phyloP scores from a whole-genome alignment of 441 rosid species.

The Populus trichocarpa region DNA sequence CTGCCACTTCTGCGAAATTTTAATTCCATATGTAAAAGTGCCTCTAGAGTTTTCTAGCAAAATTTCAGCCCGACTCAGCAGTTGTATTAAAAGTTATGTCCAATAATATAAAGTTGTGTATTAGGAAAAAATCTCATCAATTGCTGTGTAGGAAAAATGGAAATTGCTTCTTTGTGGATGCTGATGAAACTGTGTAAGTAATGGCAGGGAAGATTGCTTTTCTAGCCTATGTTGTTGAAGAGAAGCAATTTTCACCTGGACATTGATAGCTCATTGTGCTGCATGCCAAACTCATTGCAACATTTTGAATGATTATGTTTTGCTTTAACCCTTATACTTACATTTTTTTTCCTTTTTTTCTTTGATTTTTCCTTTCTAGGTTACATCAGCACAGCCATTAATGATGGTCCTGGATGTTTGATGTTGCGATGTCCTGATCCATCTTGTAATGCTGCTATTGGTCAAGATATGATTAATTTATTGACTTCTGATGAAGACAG shows the following conservation, averaged over 20 bases:
- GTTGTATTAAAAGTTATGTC: no score
- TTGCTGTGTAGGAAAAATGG: neutral
- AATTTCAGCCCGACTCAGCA: no score
- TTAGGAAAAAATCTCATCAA: no score
- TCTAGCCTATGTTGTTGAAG: neutral
- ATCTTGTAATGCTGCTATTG: conserved; percentile 77
- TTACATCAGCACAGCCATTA: conserved; percentile 69
- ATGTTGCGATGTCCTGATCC: conserved; percentile 93
- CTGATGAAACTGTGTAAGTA: neutral
- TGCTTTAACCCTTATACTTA: neutral
- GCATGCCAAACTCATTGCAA: neutral
- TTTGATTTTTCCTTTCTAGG: conserved; percentile 40
- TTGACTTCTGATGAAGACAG: conserved; percentile 63
- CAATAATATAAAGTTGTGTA: no score
- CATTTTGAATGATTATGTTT: conserved; percentile 8
- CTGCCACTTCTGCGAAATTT: no score
- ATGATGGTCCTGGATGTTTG: conserved; percentile 97
- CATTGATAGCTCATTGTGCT: neutral
- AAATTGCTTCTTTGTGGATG: neutral
- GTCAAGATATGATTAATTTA: conserved; percentile 67
- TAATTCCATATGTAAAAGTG: no score
- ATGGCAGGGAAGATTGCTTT: neutral
- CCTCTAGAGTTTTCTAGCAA: no score
- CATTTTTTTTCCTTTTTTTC: conserved; percentile 1
- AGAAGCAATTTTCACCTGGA: neutral